These are phyloP conservation scores for Echria macrotheca DNA, from an alignment of 495 filamentous ascomycete species.

Conservation along the genomic window DNA sequence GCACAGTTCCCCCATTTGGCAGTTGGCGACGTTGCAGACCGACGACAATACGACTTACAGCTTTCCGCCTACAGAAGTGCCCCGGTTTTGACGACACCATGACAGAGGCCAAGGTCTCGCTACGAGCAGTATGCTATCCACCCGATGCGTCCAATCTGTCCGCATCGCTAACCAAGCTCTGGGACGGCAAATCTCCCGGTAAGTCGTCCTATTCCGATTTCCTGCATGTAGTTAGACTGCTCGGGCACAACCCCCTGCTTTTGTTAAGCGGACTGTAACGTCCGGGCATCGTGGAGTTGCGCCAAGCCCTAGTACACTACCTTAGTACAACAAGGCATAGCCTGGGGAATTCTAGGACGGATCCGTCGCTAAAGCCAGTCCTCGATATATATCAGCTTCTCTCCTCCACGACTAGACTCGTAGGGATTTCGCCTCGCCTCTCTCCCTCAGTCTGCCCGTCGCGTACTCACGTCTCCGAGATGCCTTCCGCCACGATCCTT, in stretches of 20 bases:
- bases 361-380: too few relatives aligned
- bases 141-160: background rate
- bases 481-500: background rate
- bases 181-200: conserved; percentile 1
- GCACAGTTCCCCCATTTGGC: conserved; percentile 2
- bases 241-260: background rate
- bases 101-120: conserved; percentile 2
- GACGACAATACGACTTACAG: conserved; percentile 1
- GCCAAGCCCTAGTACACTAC: too few relatives aligned
- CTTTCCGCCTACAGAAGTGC: background rate
- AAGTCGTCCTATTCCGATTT: conserved; percentile 3
- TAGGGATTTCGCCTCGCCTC: too few relatives aligned
- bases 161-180: background rate
- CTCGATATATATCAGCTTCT: background rate
- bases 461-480: background rate
- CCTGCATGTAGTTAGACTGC: background rate
- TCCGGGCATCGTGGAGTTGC: background rate
- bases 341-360: too few relatives aligned
- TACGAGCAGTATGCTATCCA: background rate
- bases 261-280: background rate
- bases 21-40: background rate
- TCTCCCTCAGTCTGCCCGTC: too few relatives aligned
- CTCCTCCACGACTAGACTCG: background rate
- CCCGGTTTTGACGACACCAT: conserved; percentile 1
- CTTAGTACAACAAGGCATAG: too few relatives aligned